Conservation (phyloP, 148 eudicot genomes). For the Rhododendron ferrugineum region DNA sequence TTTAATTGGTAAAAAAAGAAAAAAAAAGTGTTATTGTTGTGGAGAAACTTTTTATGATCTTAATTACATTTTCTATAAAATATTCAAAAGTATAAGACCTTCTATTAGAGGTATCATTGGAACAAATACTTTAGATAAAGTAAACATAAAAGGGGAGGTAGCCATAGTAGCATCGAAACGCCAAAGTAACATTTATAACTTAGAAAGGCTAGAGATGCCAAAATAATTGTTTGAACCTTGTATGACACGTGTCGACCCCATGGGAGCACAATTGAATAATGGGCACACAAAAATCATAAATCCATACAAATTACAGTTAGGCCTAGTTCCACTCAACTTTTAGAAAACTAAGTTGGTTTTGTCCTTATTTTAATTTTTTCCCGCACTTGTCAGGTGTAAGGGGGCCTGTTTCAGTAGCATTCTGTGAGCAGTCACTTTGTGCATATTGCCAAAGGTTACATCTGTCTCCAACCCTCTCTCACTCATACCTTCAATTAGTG, state of each 20-base stretch:
- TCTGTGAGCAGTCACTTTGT: too few species aligned
- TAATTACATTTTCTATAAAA: neutral
- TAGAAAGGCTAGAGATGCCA: constrained; percentile 9
- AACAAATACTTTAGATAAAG: neutral
- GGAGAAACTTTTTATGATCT: neutral
- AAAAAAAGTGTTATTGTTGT: too few species aligned
- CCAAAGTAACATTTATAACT: neutral
- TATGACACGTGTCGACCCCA: neutral
- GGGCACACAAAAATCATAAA: neutral
- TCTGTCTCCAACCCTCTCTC: too few species aligned
- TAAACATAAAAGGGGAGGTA: neutral
- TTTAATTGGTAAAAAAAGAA: too few species aligned
- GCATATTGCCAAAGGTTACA: too few species aligned
- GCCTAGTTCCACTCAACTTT: too few species aligned
- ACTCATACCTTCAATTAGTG: too few species aligned
- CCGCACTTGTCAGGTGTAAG: too few species aligned
- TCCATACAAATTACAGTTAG: too few species aligned
- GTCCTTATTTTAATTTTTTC: too few species aligned
- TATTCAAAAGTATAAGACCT: neutral
- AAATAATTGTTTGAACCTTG: neutral
- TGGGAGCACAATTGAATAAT: neutral
- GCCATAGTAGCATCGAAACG: neutral
- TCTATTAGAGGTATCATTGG: neutral
- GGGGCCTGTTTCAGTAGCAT: too few species aligned
- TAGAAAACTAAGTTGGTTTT: too few species aligned